Evolutionary conservation across 345 rosid species (phyloP).

Genomic region (Ricinus communis): DNA sequence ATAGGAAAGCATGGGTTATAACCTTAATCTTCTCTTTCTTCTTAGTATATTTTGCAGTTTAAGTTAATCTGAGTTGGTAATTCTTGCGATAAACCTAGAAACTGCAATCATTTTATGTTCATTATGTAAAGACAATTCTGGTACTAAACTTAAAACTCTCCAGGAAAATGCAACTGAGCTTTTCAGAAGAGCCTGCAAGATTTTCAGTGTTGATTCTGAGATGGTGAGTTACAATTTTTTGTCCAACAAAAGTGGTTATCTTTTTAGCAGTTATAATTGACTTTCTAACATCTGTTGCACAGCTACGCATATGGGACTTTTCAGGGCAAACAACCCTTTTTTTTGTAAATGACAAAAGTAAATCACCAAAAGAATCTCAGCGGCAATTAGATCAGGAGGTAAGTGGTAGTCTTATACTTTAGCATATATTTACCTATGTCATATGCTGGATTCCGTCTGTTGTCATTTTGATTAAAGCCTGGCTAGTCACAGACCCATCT

Average conservation of each 20-base stretch:
- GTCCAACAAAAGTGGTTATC: constrained; percentile 5
- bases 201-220: constrained; percentile 78
- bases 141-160: constrained; percentile 4
- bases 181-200: constrained; percentile 95
- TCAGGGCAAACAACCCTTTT: constrained; percentile 71
- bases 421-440: not conserved
- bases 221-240: constrained; percentile 49
- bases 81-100: not conserved
- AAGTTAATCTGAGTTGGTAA: not conserved
- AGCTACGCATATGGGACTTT: constrained; percentile 93
- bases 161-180: constrained; percentile 86
- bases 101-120: not conserved
- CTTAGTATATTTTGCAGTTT: not conserved
- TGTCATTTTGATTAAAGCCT: not conserved
- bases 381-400: constrained; percentile 84
- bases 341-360: constrained; percentile 54
- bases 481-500: not conserved
- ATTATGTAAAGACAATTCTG: not conserved
- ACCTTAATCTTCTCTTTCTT: not conserved
- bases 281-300: constrained; percentile 35
- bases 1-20: no score
- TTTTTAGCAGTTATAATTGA: constrained; percentile 14
- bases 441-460: not conserved
- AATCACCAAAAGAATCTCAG: constrained; percentile 50
- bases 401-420: constrained; percentile 22